Conservation (phyloP, 2,329 filamentous ascomycete species). For the Cyclaneusma minus region DNA sequence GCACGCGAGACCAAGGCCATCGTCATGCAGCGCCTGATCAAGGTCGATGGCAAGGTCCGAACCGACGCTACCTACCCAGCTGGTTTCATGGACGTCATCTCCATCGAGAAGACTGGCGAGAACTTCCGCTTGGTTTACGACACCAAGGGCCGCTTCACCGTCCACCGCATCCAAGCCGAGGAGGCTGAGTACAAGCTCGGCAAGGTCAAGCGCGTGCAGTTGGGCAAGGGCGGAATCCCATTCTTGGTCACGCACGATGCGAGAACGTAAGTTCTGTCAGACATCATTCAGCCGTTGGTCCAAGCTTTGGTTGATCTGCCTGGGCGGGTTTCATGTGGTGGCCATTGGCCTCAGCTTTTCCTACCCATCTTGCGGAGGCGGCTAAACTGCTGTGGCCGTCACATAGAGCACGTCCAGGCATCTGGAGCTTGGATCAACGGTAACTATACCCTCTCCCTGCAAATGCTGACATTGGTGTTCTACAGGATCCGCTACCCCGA, state of each 20-base stretch:
- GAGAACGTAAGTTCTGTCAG: slow-evolving; percentile 96
- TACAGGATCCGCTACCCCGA: slow-evolving; percentile 97
- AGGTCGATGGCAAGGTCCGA: slow-evolving; percentile 99
- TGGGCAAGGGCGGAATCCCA: slow-evolving; percentile 99
- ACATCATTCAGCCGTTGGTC: slow-evolving; percentile 99
- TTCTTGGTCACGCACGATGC: slow-evolving; percentile 99
- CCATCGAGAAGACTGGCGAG: slow-evolving; percentile 99
- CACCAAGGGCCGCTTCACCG: slow-evolving; percentile 99
- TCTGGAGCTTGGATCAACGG: slow-evolving; percentile 17
- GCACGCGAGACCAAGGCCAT: slow-evolving; percentile 94
- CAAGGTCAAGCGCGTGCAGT: slow-evolving; percentile 99
- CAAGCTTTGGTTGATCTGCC: slow-evolving; percentile 73
- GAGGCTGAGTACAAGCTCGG: slow-evolving; percentile 99
- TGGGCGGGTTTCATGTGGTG: slow-evolving; percentile 4
- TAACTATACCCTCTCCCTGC: slow-evolving; percentile 14
- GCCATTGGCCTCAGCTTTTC: slow-evolving; percentile 1
- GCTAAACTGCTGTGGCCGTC: no score
- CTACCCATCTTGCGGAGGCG: no score
- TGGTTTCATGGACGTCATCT: slow-evolving; percentile 99
- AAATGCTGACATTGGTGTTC: slow-evolving; percentile 18
- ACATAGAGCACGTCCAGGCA: slow-evolving; percentile 8
- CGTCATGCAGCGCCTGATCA: slow-evolving; percentile 98
- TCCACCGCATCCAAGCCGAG: slow-evolving; percentile 97
- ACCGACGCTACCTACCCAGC: slow-evolving; percentile 95
- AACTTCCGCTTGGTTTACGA: slow-evolving; percentile 99